Evolutionary conservation across 2,329 filamentous ascomycete species (phyloP).

Genomic region (Capronia epimyces): DNA sequence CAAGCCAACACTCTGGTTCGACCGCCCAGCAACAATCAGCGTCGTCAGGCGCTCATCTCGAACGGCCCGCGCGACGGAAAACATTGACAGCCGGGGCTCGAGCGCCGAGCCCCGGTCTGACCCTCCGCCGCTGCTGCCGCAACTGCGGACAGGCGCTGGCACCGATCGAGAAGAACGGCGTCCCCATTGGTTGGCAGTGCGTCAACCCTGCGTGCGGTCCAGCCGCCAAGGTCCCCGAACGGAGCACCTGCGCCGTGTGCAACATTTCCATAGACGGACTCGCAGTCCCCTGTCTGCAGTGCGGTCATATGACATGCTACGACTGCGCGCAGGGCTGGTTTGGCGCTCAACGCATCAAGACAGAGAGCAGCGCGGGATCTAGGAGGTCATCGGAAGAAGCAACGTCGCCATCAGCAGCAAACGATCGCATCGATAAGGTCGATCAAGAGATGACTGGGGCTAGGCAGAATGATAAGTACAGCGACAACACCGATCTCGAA

Average conservation of each 20-base stretch:
- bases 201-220: slow-evolving; percentile 32
- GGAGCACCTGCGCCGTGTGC: slow-evolving; percentile 42
- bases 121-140: slow-evolving; percentile 41
- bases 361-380: background rate
- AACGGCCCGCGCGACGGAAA: slow-evolving; percentile 5
- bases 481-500: slow-evolving; percentile 6
- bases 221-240: slow-evolving; percentile 13
- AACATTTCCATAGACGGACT: slow-evolving; percentile 41
- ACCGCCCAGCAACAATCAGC: background rate
- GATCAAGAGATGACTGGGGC: background rate
- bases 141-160: slow-evolving; percentile 34
- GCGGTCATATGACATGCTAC: slow-evolving; percentile 46
- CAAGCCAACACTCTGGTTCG: background rate
- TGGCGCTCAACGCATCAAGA: slow-evolving; percentile 19
- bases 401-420: slow-evolving; percentile 15
- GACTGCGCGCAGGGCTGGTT: slow-evolving; percentile 43
- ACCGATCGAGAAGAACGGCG: slow-evolving; percentile 27
- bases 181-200: slow-evolving; percentile 29
- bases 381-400: slow-evolving; percentile 20
- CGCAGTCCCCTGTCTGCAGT: slow-evolving; percentile 44
- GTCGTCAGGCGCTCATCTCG: background rate
- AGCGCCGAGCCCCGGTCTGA: slow-evolving; percentile 32
- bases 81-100: slow-evolving; percentile 9
- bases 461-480: slow-evolving; percentile 18
- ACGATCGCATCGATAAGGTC: slow-evolving; percentile 7